Percentiles rank a stretch among this genome's conserved stretches.
Evolutionary conservation across 164 flowering plant species (phyloP).

Genomic region (Aristolochia contorta): DNA sequence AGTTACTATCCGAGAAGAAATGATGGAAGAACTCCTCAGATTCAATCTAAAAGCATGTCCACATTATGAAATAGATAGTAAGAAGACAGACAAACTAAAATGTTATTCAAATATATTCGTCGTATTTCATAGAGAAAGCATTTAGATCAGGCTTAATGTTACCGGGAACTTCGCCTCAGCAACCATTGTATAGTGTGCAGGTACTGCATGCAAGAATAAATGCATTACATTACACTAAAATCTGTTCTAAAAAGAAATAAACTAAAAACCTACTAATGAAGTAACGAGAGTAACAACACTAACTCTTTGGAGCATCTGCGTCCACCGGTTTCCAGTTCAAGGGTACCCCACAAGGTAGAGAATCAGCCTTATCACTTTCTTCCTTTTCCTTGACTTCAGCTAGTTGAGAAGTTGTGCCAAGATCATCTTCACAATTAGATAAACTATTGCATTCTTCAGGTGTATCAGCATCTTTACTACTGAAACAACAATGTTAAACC

Average conservation of each 20-base stretch:
- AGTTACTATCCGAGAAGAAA: constrained; percentile 62
- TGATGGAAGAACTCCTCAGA: constrained; percentile 69
- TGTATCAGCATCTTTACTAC: constrained; percentile 26
- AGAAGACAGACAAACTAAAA: background rate
- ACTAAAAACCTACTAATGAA: background rate
- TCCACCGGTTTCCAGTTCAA: constrained; percentile 47
- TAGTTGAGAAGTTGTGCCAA: constrained; percentile 9
- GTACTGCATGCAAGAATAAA: constrained; percentile 35
- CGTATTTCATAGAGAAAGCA: constrained; percentile 1
- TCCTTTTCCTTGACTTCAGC: constrained; percentile 24
- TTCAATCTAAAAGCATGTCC: constrained; percentile 27
- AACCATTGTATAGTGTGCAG: constrained; percentile 48
- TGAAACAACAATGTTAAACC: constrained; percentile 22
- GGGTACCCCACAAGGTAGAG: constrained; percentile 27
- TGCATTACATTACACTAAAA: background rate
- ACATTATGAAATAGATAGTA: background rate
- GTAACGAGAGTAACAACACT: constrained; percentile 11
- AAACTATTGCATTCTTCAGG: constrained; percentile 24
- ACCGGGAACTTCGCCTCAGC: constrained; percentile 85
- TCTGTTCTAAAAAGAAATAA: background rate
- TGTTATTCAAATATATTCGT: background rate
- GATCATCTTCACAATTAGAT: constrained; percentile 24
- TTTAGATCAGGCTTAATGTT: constrained; percentile 2
- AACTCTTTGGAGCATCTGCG: constrained; percentile 72
- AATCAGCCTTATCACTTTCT: constrained; percentile 20